Evolutionary conservation across 1,139 yeast species (phyloP).

Genomic region (Taphrina flavorubra): DNA sequence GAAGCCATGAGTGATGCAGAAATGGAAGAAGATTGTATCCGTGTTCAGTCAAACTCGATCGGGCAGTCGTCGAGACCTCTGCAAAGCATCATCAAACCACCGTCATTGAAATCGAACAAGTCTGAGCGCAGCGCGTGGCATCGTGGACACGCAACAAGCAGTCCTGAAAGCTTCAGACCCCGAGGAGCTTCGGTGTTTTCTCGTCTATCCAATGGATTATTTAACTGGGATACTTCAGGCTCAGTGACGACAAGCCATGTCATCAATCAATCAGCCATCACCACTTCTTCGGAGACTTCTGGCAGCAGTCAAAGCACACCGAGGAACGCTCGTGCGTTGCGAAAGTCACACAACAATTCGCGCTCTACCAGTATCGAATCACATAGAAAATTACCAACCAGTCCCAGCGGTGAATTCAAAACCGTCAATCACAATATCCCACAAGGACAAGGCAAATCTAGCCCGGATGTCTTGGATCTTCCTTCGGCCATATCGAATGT

Average conservation of each 20-base stretch:
- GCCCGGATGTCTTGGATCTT: background rate
- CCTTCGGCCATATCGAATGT: background rate
- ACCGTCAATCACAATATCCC: background rate
- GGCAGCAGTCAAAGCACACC: slow-evolving; percentile 3
- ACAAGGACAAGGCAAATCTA: background rate
- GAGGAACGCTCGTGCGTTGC: background rate
- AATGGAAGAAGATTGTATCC: background rate
- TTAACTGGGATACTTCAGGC: background rate
- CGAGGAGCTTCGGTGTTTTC: background rate
- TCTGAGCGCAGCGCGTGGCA: background rate
- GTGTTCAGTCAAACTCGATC: background rate
- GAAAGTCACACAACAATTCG: background rate
- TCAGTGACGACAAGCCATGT: background rate
- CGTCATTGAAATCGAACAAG: background rate
- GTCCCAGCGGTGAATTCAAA: background rate
- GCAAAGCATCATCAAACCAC: background rate
- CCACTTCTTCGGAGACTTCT: background rate
- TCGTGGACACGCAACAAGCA: background rate
- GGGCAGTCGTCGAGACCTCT: background rate
- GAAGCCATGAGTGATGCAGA: slow-evolving; percentile 46
- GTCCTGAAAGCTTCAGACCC: background rate
- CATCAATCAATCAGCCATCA: background rate
- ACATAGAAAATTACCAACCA: background rate
- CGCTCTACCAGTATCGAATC: background rate
- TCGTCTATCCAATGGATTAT: background rate